A percentile compares a stretch with the other conserved stretches of the same genome.
phyloP scores from a whole-genome alignment of 306 rosid species.

The Albizia julibrissin region DNA sequence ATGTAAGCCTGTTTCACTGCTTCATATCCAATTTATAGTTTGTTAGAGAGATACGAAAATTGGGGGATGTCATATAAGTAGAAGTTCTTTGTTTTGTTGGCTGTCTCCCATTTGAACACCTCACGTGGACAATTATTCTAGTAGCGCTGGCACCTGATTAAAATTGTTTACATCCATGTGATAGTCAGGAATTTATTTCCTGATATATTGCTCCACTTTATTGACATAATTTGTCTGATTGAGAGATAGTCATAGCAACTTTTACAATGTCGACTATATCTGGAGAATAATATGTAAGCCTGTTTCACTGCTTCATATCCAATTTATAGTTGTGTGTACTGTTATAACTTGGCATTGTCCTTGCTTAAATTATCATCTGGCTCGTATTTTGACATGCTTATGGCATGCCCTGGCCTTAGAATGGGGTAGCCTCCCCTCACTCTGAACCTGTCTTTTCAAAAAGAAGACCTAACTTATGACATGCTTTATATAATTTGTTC shows the following conservation, averaged over 20 bases:
- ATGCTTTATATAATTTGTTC: not conserved
- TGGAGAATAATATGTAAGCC: not conserved
- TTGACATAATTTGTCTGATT: not conserved
- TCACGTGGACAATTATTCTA: not conserved
- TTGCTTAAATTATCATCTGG: not conserved
- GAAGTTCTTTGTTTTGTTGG: not conserved
- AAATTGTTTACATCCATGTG: not conserved
- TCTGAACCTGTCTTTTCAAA: not conserved
- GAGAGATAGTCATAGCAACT: not conserved
- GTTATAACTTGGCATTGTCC: not conserved
- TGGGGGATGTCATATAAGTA: not conserved
- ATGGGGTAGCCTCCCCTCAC: not conserved
- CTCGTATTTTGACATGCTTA: not conserved
- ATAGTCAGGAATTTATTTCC: not conserved
- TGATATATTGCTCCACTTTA: not conserved
- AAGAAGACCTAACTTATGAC: not conserved
- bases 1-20: not conserved
- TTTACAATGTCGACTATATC: not conserved
- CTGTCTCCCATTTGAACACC: not conserved
- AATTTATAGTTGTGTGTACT: not conserved
- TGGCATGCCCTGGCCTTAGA: not conserved
- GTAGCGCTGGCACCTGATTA: not conserved
- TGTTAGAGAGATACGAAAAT: not conserved
- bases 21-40: not conserved
- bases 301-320: not conserved